Evolutionary conservation across 2,329 filamentous ascomycete genomes (phyloP).

Genomic region (Xylaria sp.): DNA sequence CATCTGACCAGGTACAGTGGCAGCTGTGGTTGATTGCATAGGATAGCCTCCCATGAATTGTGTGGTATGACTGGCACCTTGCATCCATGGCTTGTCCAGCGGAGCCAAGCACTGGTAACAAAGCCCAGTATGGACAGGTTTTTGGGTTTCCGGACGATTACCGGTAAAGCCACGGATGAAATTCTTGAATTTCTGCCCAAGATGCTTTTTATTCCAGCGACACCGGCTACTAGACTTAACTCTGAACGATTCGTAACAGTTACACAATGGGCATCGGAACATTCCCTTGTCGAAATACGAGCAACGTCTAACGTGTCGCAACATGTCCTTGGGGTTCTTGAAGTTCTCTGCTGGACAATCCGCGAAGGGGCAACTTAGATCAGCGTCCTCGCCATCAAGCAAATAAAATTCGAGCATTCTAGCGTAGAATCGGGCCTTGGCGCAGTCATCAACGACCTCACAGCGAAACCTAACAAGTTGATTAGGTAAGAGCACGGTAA

Average conservation of each 20-base stretch:
- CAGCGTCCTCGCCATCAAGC: slow-evolving; percentile 20
- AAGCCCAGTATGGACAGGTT: background rate
- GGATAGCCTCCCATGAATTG: background rate
- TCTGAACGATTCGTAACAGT: slow-evolving; percentile 25
- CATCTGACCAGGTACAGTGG: background rate
- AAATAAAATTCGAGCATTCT: slow-evolving; percentile 35
- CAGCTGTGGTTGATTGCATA: background rate
- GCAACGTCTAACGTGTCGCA: slow-evolving; percentile 39
- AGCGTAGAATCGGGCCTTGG: slow-evolving; percentile 34
- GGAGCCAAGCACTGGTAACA: slow-evolving; percentile 3
- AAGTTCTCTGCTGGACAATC: slow-evolving; percentile 31
- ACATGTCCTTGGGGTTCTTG: slow-evolving; percentile 30
- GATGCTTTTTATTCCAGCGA: slow-evolving; percentile 34
- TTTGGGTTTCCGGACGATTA: background rate
- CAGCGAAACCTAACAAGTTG: slow-evolving; percentile 30
- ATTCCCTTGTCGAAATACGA: slow-evolving; percentile 26
- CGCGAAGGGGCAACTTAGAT: slow-evolving; percentile 35
- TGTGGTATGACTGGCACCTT: background rate
- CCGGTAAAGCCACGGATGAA: slow-evolving; percentile 1
- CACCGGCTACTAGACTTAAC: slow-evolving; percentile 30
- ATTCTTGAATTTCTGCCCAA: slow-evolving; percentile 8
- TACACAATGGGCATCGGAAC: slow-evolving; percentile 36
- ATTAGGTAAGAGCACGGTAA: slow-evolving; percentile 4
- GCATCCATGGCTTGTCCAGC: background rate
- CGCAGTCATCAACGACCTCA: slow-evolving; percentile 38